Base-by-base conservation (phyloP, 2,329 filamentous ascomycete genomes). In the Calonectria fujianensis region DNA sequence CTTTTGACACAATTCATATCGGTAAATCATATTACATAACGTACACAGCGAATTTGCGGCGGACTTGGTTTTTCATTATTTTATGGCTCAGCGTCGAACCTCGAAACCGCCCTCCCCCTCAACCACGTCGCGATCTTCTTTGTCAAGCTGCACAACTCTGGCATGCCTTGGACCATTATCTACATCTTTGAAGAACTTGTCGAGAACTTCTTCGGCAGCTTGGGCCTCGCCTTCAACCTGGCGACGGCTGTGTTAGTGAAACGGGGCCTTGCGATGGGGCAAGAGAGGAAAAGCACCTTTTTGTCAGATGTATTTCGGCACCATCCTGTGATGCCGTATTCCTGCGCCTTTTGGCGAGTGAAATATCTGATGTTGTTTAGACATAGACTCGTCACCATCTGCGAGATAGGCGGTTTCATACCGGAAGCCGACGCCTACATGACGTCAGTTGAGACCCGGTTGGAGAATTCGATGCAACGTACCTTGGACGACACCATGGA, bases 151-250 rank as follows among this genome's bases (percentile, higher is more conserved):
- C 48, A 92, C 91, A 0, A 98, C 96, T 31, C 90, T 90, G 1
- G 96, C 93, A 70, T 91, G 88, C 1, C 89, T 87, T 0, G 96
- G 96, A 0, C 96, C 96, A 68, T 91, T 90, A 80, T 95, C 90
- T 61, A 98, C 87, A 76, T 95, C 92, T 78, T 93, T 91, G 45
- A 98, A 86, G 77, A 98, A 94, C 70, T 92, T 90, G 68, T 92
- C 85, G 32, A 98, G 83, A 3, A 89, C 85, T 0, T 91, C 89
- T 1, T 92, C 89, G 2, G 90, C 88, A 37, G 95, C 96, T 83
- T 98, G 96, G 7, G 93, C 96, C 86, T 98, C 96, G 32, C 96
- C 96, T 82, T 95, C 92, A 61, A 98, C 96, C 95, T 98, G 61
- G 80, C 85, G 68, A 31, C 14, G n/a, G 7, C n/a, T 67, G 18